phyloP scores from a whole-genome alignment of 768 basidiomycete species.

The Terana coerulea region DNA sequence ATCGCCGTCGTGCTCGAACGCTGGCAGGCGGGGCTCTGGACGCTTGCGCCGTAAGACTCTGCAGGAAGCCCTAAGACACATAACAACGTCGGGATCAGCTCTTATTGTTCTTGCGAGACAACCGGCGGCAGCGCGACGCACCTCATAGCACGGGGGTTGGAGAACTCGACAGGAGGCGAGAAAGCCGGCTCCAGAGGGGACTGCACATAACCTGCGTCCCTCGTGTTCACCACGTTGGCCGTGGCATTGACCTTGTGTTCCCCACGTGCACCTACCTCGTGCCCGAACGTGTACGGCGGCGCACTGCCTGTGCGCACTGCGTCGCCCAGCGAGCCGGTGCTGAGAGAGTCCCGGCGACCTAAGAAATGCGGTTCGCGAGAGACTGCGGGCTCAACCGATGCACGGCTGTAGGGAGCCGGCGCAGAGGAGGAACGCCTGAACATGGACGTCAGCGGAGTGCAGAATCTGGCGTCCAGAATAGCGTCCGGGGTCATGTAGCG shows the following conservation, averaged over 20 bases:
- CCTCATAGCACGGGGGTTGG: slow-evolving; percentile 5
- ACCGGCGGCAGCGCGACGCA: background rate
- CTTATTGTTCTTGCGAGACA: background rate
- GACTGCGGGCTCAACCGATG: slow-evolving; percentile 7
- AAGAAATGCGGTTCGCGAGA: slow-evolving; percentile 5
- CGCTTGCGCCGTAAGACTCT: background rate
- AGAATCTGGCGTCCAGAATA: slow-evolving; percentile 32
- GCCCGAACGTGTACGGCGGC: background rate
- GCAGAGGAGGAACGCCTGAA: slow-evolving; percentile 63
- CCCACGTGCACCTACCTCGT: slow-evolving; percentile 9
- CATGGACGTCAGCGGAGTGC: slow-evolving; percentile 57
- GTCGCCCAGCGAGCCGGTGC: slow-evolving; percentile 5
- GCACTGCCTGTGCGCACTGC: background rate
- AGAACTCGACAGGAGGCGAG: background rate
- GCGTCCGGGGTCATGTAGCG: slow-evolving; percentile 8
- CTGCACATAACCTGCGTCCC: background rate
- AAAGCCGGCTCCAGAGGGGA: background rate
- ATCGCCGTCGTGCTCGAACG: slow-evolving; percentile 10
- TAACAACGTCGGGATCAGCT: background rate
- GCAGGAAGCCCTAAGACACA: background rate
- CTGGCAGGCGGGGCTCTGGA: slow-evolving; percentile 10
- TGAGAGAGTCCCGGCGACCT: slow-evolving; percentile 13
- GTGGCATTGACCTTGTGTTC: slow-evolving; percentile 1
- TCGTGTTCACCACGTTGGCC: slow-evolving; percentile 7
- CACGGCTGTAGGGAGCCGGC: slow-evolving; percentile 33